A percentile compares a stretch with the other conserved stretches of the same genome.
Evolutionary conservation across 2,329 filamentous ascomycete species (phyloP).

Genomic region (Westerdykella sp.): DNA sequence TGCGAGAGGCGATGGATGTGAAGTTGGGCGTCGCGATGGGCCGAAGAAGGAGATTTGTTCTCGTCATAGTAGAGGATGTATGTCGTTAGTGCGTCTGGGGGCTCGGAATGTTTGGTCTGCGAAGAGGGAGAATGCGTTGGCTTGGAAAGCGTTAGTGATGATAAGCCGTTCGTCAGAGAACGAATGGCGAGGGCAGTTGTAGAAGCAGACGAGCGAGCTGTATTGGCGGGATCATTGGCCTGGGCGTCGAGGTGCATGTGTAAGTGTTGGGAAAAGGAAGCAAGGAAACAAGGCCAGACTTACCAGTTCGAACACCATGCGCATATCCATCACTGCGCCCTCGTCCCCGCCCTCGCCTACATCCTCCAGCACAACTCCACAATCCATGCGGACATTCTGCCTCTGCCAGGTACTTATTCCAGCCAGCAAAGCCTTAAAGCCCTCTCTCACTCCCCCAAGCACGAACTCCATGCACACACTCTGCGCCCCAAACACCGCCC

Average conservation of each 20-base stretch:
- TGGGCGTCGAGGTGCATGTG: neutral
- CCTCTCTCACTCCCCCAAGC: slow-evolving; percentile 27
- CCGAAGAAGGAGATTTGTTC: slow-evolving; percentile 8
- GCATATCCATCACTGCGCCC: slow-evolving; percentile 48
- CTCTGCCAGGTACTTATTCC: slow-evolving; percentile 42
- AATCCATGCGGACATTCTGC: slow-evolving; percentile 59
- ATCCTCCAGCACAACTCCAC: slow-evolving; percentile 49
- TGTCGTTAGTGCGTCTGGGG: slow-evolving; percentile 14
- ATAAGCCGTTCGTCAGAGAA: neutral
- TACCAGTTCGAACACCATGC: slow-evolving; percentile 50
- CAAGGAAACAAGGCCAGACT: slow-evolving; percentile 6
- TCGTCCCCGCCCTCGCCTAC: slow-evolving; percentile 12
- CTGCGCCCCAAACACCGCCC: slow-evolving; percentile 38
- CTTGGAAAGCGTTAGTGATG: slow-evolving; percentile 6
- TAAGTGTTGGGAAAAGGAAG: neutral
- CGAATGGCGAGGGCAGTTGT: neutral
- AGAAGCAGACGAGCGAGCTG: no score
- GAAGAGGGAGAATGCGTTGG: neutral
- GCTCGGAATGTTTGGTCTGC: slow-evolving; percentile 1
- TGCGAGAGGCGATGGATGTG: slow-evolving; percentile 33
- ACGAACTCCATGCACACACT: slow-evolving; percentile 39
- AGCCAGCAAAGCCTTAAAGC: slow-evolving; percentile 27
- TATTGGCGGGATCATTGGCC: no score
- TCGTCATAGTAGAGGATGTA: slow-evolving; percentile 12
- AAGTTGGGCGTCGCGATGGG: slow-evolving; percentile 5